A percentile compares a stretch with the other conserved stretches of the same genome.
phyloP scores from a whole-genome alignment of 78 protist genomes.

The Carpediemonas membranifera region DNA sequence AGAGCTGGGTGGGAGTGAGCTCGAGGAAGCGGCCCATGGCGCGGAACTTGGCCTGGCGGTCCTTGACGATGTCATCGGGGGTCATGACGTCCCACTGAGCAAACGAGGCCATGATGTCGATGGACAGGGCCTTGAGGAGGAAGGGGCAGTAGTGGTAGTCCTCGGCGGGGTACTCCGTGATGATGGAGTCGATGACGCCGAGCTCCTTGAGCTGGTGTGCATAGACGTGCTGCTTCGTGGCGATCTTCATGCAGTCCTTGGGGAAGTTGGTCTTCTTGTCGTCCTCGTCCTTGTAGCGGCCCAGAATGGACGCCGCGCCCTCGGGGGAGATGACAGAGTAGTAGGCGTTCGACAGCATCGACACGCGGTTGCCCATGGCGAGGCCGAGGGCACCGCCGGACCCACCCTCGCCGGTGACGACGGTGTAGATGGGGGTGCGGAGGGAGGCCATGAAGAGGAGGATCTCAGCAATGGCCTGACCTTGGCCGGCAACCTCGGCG shows the following conservation, averaged over 20 bases:
- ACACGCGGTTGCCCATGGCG: conserved; percentile 40
- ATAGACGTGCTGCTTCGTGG: conserved; percentile 22
- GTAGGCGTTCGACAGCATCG: conserved; percentile 23
- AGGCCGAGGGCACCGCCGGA: conserved; percentile 40
- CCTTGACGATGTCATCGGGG: neutral
- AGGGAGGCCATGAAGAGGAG: conserved; percentile 19
- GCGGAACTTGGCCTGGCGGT: neutral
- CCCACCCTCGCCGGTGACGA: conserved; percentile 40
- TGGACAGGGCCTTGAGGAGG: neutral
- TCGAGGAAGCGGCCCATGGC: neutral
- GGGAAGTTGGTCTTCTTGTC: conserved; percentile 15
- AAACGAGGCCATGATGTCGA: neutral
- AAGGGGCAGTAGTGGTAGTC: neutral
- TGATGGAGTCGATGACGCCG: conserved; percentile 35
- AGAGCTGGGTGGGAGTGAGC: neutral
- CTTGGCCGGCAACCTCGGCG: conserved; percentile 33
- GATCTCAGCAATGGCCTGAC: conserved; percentile 31
- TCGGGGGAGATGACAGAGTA: conserved; percentile 42
- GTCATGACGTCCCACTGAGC: neutral
- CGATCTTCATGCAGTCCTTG: conserved; percentile 13
- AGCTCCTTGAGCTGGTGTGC: conserved; percentile 15
- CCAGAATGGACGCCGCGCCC: conserved; percentile 42
- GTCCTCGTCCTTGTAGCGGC: conserved; percentile 25
- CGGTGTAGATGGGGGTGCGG: conserved; percentile 21
- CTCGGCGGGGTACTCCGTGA: conserved; percentile 9